phyloP scores from a whole-genome alignment of 192 early-diverging fungal species.

The Coemansia sp. region DNA sequence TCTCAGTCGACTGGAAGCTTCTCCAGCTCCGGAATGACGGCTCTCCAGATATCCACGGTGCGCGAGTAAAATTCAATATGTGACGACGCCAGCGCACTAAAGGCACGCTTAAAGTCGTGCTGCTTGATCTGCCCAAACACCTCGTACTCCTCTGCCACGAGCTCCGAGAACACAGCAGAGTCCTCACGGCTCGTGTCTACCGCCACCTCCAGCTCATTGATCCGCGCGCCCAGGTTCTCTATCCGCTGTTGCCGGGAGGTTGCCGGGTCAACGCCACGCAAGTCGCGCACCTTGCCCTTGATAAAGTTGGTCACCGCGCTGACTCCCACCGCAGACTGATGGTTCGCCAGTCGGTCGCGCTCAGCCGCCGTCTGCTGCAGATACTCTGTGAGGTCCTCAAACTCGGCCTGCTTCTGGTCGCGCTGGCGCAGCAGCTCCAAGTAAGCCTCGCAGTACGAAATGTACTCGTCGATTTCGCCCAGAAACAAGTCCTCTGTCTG shows the following conservation, averaged over 20 bases:
- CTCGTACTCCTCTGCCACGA: conserved; percentile 82
- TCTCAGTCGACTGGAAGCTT: conserved; percentile 57
- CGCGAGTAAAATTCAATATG: conserved; percentile 87
- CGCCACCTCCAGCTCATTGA: conserved; percentile 78
- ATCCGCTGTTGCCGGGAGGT: conserved; percentile 79
- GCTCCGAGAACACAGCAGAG: conserved; percentile 72
- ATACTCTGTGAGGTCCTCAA: conserved; percentile 83
- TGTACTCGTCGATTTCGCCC: conserved; percentile 82
- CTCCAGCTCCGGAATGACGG: conserved; percentile 82
- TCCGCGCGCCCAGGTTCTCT: conserved; percentile 69
- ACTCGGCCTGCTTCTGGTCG: conserved; percentile 97
- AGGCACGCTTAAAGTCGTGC: conserved; percentile 75
- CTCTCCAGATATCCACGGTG: conserved; percentile 75
- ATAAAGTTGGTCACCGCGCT: conserved; percentile 73
- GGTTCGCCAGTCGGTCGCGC: conserved; percentile 69
- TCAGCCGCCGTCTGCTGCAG: conserved; percentile 73
- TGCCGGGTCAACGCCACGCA: conserved; percentile 86
- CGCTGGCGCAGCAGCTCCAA: conserved; percentile 74
- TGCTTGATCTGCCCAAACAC: conserved; percentile 81
- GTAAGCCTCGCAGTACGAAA: conserved; percentile 59
- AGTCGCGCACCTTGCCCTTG: conserved; percentile 85
- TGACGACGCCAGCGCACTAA: conserved; percentile 73
- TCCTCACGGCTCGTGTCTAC: conserved; percentile 77
- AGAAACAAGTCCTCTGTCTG: conserved; percentile 64
- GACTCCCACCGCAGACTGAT: conserved; percentile 61